Percentiles rank a stretch among this genome's conserved stretches.
phyloP scores from a whole-genome alignment of 805 yeast species.

The Hanseniaspora hatyaiensis region DNA sequence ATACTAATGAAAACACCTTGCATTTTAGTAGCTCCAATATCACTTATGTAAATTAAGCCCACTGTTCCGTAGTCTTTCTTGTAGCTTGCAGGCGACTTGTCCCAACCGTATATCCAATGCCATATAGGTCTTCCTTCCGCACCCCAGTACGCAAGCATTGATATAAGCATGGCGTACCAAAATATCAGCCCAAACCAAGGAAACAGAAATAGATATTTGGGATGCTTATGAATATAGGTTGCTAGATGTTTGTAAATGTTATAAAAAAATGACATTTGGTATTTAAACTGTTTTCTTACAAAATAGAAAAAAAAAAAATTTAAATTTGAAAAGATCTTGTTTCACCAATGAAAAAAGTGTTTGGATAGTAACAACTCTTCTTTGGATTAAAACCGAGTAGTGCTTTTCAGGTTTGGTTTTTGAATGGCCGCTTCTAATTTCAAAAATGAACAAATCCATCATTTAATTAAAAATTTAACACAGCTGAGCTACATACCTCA shows the following conservation, averaged over 20 bases:
- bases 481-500: too few relatives aligned
- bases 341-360: too few relatives aligned
- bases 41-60: constrained; percentile 54
- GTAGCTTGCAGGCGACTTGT: neutral
- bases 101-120: constrained; percentile 16
- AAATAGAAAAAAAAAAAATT: neutral
- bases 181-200: constrained; percentile 57
- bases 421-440: too few relatives aligned
- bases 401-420: too few relatives aligned
- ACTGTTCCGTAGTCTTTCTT: constrained; percentile 17
- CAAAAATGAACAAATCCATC: too few relatives aligned
- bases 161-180: constrained; percentile 89
- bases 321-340: too few relatives aligned
- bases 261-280: constrained; percentile 2
- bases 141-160: constrained; percentile 69
- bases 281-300: neutral
- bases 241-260: neutral
- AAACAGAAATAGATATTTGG: constrained; percentile 31
- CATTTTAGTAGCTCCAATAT: constrained; percentile 76
- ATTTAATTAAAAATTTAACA: too few relatives aligned
- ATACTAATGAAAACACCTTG: constrained; percentile 77
- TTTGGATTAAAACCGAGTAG: too few relatives aligned
- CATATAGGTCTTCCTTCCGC: constrained; percentile 68
- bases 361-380: too few relatives aligned
- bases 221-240: constrained; percentile 7